These are phyloP conservation scores for Chenopodium formosanum DNA, from an alignment of 148 eudicot genomes.

Conservation along the genomic window DNA sequence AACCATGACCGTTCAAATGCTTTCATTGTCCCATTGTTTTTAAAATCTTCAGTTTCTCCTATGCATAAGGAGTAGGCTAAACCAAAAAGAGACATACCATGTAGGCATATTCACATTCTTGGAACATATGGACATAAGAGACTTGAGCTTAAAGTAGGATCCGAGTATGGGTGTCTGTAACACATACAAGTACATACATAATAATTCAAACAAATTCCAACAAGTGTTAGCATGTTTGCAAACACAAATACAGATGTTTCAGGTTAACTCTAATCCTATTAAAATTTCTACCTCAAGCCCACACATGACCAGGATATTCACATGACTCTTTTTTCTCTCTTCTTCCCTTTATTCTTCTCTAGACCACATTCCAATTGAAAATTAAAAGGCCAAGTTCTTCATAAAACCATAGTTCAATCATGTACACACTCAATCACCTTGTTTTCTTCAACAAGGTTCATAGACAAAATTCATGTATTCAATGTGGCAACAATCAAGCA, in stretches of 20 bases:
- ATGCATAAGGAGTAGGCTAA: too few species aligned
- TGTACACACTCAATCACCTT: not conserved
- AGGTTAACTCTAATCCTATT: not conserved
- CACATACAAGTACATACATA: too few species aligned
- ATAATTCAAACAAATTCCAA: not conserved
- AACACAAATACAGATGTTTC: not conserved
- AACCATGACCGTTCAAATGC: not conserved
- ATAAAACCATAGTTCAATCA: not conserved
- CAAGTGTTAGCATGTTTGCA: not conserved
- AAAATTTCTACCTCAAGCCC: too few species aligned
- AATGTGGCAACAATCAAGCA: not conserved
- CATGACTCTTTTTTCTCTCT: not conserved
- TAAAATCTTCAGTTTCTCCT: too few species aligned
- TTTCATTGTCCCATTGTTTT: too few species aligned
- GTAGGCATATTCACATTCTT: not conserved
- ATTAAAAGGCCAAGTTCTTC: not conserved
- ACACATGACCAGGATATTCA: not conserved
- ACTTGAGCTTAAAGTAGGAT: not conserved
- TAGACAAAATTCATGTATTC: too few species aligned
- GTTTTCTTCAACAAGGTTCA: not conserved
- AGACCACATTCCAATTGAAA: not conserved
- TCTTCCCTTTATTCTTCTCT: not conserved
- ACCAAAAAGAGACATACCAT: too few species aligned
- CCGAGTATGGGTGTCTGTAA: too few species aligned
- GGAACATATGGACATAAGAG: not conserved